Base-by-base conservation (phyloP, 2,329 filamentous ascomycete genomes). In the Hymenoscyphus linearis region DNA sequence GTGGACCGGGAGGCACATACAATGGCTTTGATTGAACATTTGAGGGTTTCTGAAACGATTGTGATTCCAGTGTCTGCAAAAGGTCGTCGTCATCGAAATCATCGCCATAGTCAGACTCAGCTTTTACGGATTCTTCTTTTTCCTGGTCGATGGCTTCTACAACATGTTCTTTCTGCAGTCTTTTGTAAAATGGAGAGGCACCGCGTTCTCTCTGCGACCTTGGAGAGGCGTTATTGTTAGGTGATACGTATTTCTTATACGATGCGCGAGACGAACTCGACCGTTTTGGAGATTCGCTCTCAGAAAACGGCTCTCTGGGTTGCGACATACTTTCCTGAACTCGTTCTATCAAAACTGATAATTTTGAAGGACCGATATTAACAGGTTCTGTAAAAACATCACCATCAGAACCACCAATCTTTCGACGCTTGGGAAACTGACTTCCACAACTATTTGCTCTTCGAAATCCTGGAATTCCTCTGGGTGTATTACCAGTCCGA, bases 381-480 rank as follows among this genome's bases (percentile, higher is more conserved):
- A 68, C 74, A 72, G 63, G 64, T 71, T 73, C 61, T 70, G 66
- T 67, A 37, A 71, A 70, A 13, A 70, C 65, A 66, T 72, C 68
- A 10, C 67, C 67, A 31, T 78, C 82, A 13, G 54, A 40, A 25
- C 61, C 63, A 26, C 62, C 64, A 7, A 85, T 69, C 67, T 81
- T 87, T 67, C 86, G 81, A 65, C 86, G 80, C 73, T 93, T 93
- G 1, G 88, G 86, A 82, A 87, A 90, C 67, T 89, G 83, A 26
- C 82, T 79, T 18, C 86, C 87, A 70, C 86, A 89, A 71, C 87
- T 91, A 62, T 86, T 81, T 2, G 87, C 82, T 66, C 87, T 82
- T 67, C 87, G 81, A 50, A 91, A 73, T 4, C 78, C 78, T 62
- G 75, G 77, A 63, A 76, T 79, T 54, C 76, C 76, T 65, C 75